Base-by-base conservation (phyloP, 2,329 filamentous ascomycete genomes). In the Phyllosticta citriasiana region DNA sequence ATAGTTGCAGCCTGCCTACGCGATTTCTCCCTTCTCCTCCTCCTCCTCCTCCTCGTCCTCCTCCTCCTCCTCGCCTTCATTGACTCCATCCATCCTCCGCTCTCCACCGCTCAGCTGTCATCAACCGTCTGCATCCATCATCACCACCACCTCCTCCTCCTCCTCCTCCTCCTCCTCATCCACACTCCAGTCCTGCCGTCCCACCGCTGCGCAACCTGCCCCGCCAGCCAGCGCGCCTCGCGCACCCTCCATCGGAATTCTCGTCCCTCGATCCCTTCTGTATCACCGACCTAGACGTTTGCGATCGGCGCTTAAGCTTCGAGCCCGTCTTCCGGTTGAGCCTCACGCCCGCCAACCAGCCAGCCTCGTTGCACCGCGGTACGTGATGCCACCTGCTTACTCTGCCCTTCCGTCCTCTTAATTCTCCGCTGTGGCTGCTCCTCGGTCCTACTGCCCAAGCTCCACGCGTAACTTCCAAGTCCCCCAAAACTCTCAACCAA, bases 231-330 rank as follows among this genome's bases (percentile, higher is more conserved):
- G 14, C 33, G 14, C 33, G 10, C 14, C 33, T 16, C 33, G 30
- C 9, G 33, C 33, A 3, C 33, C 33, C 33, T 35, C 33, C 33
- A 12, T 35, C 33, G 33, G 7, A 12, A 40, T 40, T 40, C 33
- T 40, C 33, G 33, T 40, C 33, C 33, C 33, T 40, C 33, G 33
- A 40, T 40, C 33, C 33, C 33, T 40, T 40, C 14, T 40, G 33
- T 40, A 40, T 40, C 33, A 40, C 33, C 33, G 33, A 8, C 57
- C 57, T 59, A 35, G 47, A 55, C 57, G n/a, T 53, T 61, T 54
- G 54, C 54, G 59, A 61, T 61, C 59, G 54, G 52, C 59, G 59
- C 56, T 61, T 61, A 61, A 61, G 59, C 59, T 61, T 60, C 59
- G 25, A 25, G 40, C 59, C 53, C 59, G 35, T 50, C 25, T 40